These are phyloP conservation scores for Aciculosporium take DNA, from an alignment of 2,329 filamentous ascomycete genomes.

Conservation along the genomic window DNA sequence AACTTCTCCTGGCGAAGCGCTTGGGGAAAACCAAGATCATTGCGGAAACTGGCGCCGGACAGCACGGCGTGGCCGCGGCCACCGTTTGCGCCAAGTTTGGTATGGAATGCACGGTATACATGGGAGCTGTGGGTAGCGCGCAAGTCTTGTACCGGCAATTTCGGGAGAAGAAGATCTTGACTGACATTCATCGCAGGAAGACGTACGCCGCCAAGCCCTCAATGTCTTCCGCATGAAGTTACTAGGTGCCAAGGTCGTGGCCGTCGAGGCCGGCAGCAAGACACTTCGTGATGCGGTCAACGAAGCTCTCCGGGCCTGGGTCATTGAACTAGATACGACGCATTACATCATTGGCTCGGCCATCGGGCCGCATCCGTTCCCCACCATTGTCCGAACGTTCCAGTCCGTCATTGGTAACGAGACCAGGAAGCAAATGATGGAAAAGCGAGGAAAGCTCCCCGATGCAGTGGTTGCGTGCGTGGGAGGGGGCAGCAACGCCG, in stretches of 20 bases:
- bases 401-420: constrained; percentile 92
- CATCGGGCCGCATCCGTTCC: constrained; percentile 95
- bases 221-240: constrained; percentile 99
- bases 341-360: constrained; percentile 98
- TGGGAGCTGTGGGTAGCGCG: constrained; percentile 55
- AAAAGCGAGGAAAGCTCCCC: constrained; percentile 73
- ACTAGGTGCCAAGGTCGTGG: constrained; percentile 80
- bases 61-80: constrained; percentile 94
- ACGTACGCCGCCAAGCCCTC: constrained; percentile 86
- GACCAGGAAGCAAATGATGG: constrained; percentile 82
- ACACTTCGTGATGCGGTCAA: constrained; percentile 84
- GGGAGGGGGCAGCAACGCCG: constrained; percentile 86
- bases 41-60: constrained; percentile 90
- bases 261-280: constrained; percentile 79
- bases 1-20: constrained; percentile 71
- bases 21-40: constrained; percentile 96
- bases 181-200: constrained; percentile 42
- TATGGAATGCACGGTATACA: constrained; percentile 96
- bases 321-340: constrained; percentile 79
- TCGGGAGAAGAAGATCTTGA: too few species aligned
- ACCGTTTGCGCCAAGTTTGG: constrained; percentile 97
- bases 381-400: constrained; percentile 93
- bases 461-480: constrained; percentile 96
- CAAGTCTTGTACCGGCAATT: too few species aligned
- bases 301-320: constrained; percentile 88